These are phyloP conservation scores for Penicillium roqueforti DNA, from an alignment of 495 filamentous ascomycete genomes.

Conservation along the genomic window DNA sequence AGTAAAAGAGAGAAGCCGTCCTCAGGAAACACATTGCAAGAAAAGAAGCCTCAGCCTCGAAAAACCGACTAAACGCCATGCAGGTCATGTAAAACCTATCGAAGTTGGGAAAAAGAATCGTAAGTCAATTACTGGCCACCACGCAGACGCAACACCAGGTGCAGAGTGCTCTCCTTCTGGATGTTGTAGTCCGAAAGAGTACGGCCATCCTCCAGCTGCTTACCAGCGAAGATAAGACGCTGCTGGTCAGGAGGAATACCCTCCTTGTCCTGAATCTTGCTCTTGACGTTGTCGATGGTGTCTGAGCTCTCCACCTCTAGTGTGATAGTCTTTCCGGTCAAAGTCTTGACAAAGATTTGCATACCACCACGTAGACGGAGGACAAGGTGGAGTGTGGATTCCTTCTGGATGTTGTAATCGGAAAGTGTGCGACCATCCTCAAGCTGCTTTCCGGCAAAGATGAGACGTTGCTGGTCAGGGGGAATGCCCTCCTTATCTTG, in stretches of 20 bases:
- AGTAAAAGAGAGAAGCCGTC: constrained; percentile 27
- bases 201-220: constrained; percentile 83
- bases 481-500: constrained; percentile 98
- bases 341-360: constrained; percentile 93
- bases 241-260: constrained; percentile 88
- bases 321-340: constrained; percentile 91
- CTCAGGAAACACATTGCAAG: constrained; percentile 17
- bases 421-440: constrained; percentile 88
- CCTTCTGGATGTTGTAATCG: constrained; percentile 99
- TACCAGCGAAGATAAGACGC: constrained; percentile 85
- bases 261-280: constrained; percentile 91
- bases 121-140: constrained; percentile 62
- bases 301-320: constrained; percentile 85
- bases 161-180: constrained; percentile 87
- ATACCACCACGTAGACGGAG: constrained; percentile 96
- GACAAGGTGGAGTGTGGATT: constrained; percentile 94
- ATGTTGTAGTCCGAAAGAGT: constrained; percentile 90
- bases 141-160: constrained; percentile 83
- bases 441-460: constrained; percentile 96
- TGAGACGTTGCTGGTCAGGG: constrained; percentile 89
- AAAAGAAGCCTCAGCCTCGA: constrained; percentile 30
- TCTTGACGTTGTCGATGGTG: constrained; percentile 91
- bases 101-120: constrained; percentile 17
- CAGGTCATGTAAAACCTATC: constrained; percentile 34
- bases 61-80: constrained; percentile 45